A percentile compares a stretch with the other conserved stretches of the same genome.
Evolutionary conservation across 2,329 filamentous ascomycete species (phyloP).

Genomic region (Orbilia ellipsospora): DNA sequence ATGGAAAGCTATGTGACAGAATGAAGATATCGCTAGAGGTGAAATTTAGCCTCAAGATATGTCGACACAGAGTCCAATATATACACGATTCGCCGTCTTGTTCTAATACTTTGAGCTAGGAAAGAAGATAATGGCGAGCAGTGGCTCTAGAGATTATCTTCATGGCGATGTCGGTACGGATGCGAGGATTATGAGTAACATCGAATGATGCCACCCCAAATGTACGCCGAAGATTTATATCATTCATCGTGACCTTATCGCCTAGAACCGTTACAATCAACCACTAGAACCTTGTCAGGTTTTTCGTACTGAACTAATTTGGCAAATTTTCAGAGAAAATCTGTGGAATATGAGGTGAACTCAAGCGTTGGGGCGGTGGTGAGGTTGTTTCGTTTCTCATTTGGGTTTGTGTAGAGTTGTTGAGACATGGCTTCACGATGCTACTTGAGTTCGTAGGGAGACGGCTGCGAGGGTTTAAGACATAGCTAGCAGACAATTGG

Average conservation of each 20-base stretch:
- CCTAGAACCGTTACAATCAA: conserved; percentile 25
- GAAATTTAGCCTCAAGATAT: no score
- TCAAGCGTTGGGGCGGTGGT: conserved; percentile 22
- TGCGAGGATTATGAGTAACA: conserved; percentile 17
- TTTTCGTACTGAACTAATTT: conserved; percentile 23
- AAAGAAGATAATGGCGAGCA: neutral
- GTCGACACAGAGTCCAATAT: no score
- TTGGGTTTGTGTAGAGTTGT: conserved; percentile 28
- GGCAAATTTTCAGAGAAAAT: conserved; percentile 50
- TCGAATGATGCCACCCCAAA: conserved; percentile 16
- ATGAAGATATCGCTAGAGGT: no score
- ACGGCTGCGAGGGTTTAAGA: conserved; percentile 41
- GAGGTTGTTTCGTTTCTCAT: conserved; percentile 49
- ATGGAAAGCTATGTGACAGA: no score
- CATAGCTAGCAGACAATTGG: conserved; percentile 13
- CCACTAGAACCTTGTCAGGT: neutral
- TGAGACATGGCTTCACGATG: conserved; percentile 43
- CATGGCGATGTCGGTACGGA: conserved; percentile 26
- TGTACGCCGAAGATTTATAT: conserved; percentile 26
- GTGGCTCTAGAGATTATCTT: neutral
- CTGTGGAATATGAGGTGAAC: conserved; percentile 9
- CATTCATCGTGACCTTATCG: conserved; percentile 24
- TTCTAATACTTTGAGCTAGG: neutral
- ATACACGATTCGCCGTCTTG: neutral
- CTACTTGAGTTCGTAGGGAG: conserved; percentile 3